phyloP scores from a whole-genome alignment of 1,284 basidiomycete species.

The Cryptococcus sp. region DNA sequence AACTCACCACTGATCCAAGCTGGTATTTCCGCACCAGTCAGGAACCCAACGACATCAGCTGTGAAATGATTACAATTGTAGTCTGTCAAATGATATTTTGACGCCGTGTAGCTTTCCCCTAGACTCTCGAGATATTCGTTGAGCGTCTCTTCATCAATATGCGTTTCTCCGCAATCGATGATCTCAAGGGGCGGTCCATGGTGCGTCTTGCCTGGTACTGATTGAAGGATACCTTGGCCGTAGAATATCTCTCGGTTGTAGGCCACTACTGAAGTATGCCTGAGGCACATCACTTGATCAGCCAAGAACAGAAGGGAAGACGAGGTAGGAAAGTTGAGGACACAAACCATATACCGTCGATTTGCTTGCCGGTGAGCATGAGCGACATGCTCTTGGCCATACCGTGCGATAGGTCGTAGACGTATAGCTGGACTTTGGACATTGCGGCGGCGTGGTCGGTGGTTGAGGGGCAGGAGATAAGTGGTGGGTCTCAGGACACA shows the following conservation, averaged over 20 bases:
- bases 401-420: constrained; percentile 87
- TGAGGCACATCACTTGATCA: constrained; percentile 13
- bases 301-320: not conserved
- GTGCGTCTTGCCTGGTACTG: constrained; percentile 74
- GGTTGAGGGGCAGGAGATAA: not conserved
- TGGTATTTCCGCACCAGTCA: constrained; percentile 77
- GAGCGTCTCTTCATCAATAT: constrained; percentile 79
- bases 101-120: constrained; percentile 75
- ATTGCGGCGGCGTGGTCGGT: constrained; percentile 22
- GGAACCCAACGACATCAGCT: constrained; percentile 78
- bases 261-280: constrained; percentile 80
- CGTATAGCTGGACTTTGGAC: constrained; percentile 70
- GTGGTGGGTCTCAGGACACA: no score
- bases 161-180: constrained; percentile 76
- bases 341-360: constrained; percentile 81
- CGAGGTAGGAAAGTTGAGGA: not conserved
- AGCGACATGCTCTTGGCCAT: constrained; percentile 73
- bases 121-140: constrained; percentile 76
- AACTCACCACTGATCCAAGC: constrained; percentile 64
- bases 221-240: constrained; percentile 73
- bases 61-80: constrained; percentile 82
- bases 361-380: constrained; percentile 78
- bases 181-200: constrained; percentile 76
- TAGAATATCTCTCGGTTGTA: constrained; percentile 85
- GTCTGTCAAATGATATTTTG: constrained; percentile 87